Base-by-base conservation (phyloP, 257 asterid species). In the Lantana camara region DNA sequence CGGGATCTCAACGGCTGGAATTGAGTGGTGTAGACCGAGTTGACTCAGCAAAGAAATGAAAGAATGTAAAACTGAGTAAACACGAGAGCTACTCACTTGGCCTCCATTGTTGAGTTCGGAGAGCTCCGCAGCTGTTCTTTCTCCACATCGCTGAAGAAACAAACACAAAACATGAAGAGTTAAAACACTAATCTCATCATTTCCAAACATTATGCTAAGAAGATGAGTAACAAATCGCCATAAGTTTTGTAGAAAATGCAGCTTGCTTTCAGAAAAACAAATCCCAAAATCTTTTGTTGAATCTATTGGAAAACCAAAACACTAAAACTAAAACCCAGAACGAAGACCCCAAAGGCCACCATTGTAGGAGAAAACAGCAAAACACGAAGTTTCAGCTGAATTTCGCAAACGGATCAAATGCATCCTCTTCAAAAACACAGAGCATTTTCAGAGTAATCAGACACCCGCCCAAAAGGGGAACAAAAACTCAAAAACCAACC, bases 31-130 rank as follows among this genome's bases (percentile, higher is more conserved):
- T 14, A 14, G 19, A 60, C 64, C 20, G 80, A 64, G 81, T 64
- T 58, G 77, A 76, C 85, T 74, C 83, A 53, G 65, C 21, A 12
- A 1, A 19, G 37, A 51, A 56, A n/a, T 22, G 9, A 4, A 3
- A 24, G 20, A 48, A n/a, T 30, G 20, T 10, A 34, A 23, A 23
- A 42, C 63, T 20, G 57, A 70, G 72, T 49, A 46, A 23, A 21
- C 55, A 30, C 35, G 57, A 34, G 64, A 75, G 75, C 53, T 58
- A 72, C 78, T 79, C 69, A 91, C 97, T 78, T 78, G 21, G 66
- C 73, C 70, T 85, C 86, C 96, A 85, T 83, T 82, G 96, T 85
- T 80, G 93, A 75, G 88, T 90, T 87, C 48, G 69, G 45, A 5
- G 88, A 80, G 80, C 80, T 85, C 87, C 75, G 73, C 71, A 80